Evolutionary conservation across 2,329 filamentous ascomycete species (phyloP).

Genomic region (Aureobasidium sp.): DNA sequence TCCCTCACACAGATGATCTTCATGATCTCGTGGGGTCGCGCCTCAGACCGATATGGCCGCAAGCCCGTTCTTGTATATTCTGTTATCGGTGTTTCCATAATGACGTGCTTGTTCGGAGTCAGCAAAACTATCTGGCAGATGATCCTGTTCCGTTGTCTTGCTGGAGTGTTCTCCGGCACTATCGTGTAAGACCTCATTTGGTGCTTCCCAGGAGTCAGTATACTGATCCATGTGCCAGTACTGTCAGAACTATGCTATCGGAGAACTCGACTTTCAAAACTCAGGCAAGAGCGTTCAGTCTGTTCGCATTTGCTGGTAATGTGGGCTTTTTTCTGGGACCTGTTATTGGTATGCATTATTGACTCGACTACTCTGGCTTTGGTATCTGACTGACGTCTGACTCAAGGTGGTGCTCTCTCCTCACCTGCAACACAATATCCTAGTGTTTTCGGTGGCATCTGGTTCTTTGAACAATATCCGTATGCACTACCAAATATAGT

Average conservation of each 20-base stretch:
- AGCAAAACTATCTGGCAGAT: slow-evolving; percentile 64
- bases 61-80: slow-evolving; percentile 66
- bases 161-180: slow-evolving; percentile 67
- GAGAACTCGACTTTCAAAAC: slow-evolving; percentile 64
- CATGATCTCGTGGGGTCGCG: slow-evolving; percentile 67
- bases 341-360: slow-evolving; percentile 40
- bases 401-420: slow-evolving; percentile 59
- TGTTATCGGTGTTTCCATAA: slow-evolving; percentile 55
- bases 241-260: slow-evolving; percentile 68
- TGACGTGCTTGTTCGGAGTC: slow-evolving; percentile 61
- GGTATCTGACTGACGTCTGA: background rate
- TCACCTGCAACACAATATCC: slow-evolving; percentile 61
- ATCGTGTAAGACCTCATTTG: slow-evolving; percentile 42
- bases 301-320: slow-evolving; percentile 70
- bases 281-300: slow-evolving; percentile 67
- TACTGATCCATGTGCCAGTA: slow-evolving; percentile 25
- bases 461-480: slow-evolving; percentile 58
- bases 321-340: slow-evolving; percentile 68
- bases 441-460: slow-evolving; percentile 45
- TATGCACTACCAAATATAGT: slow-evolving; percentile 60
- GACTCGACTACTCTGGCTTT: background rate
- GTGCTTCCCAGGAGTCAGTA: no score
- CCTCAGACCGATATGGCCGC: slow-evolving; percentile 61
- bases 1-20: slow-evolving; percentile 69
- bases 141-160: slow-evolving; percentile 63